Evolutionary conservation across 306 rosid genomes (phyloP), one percentile per base, ranked within the genome.

Genomic region (Aeschynomene evenia): DNA sequence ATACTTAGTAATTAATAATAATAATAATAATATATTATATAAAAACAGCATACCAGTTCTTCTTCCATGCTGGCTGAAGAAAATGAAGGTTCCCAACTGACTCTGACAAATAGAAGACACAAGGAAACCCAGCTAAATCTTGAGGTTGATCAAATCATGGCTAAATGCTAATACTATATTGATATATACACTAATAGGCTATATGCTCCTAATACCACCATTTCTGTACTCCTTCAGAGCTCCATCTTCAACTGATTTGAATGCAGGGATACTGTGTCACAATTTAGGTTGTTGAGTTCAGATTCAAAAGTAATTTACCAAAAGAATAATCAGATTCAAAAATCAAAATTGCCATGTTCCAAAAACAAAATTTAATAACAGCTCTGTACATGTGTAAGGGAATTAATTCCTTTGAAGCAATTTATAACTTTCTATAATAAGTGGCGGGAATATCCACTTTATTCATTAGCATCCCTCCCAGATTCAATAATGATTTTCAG

Each of bases 211-310:
- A 11, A 80, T 61, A 73, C 42, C 72, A 34, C 75, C 73, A 71
- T 71, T 83, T 63, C 66, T 77, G 54, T 61, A 57, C 37, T 61
- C 64, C 75, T 82, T 94, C 85, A 85, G 58, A 79, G 86, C 85
- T 94, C 96, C 92, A 87, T 93, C 97, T 93, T 88, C 89, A 94
- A 73, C 62, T 88, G 96, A 79, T 87, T 83, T 61, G 89, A 79
- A 77, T 85, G 96, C 87, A 87, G 81, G 74, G 91, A 74, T 50
- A 83, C 97, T 94, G 96, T 40, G 55, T 68, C 71, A 80, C 75
- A 79, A 40, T 75, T 53, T 46, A 39, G 72, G 40, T 40, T 48
- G 72, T 26, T 63, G 53, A 48, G 52, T 56, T 59, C 67, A 26
- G 37, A 54, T 63, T 77, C 52, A 71, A 65, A 39, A 31, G 51